Percentiles rank a stretch among this genome's conserved stretches.
These are phyloP conservation scores for Pseudogymnoascus sp. DNA, from an alignment of 2,329 filamentous ascomycete genomes.

Conservation along the genomic window DNA sequence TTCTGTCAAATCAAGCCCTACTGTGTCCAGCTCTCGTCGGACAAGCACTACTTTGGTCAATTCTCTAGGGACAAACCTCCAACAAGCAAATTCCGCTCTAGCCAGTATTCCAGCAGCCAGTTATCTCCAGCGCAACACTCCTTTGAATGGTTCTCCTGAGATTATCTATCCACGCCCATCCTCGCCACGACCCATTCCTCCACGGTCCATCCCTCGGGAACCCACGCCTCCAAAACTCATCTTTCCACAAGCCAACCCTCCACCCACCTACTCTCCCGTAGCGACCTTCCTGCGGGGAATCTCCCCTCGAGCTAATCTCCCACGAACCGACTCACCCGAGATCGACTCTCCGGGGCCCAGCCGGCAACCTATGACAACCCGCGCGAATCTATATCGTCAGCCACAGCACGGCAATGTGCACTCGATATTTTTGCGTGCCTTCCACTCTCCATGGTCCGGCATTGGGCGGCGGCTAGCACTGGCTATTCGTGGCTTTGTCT, in stretches of 20 bases:
- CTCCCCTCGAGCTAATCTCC: background rate
- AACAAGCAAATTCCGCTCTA: background rate
- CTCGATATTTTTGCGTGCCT: conserved; percentile 28
- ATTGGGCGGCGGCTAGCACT: conserved; percentile 25
- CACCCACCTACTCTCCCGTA: background rate
- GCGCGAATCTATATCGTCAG: background rate
- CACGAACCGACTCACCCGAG: no score
- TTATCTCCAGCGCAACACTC: background rate
- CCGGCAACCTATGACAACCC: conserved; percentile 8
- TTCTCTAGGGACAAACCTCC: background rate
- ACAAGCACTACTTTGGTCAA: background rate
- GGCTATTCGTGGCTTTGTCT: conserved; percentile 19
- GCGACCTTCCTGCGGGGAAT: background rate
- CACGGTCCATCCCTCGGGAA: background rate
- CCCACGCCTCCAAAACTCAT: background rate
- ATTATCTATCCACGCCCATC: background rate
- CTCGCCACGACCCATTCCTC: background rate
- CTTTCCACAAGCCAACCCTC: background rate
- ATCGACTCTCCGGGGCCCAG: background rate
- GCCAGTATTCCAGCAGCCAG: background rate
- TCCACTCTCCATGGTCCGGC: conserved; percentile 27
- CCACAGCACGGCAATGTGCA: conserved; percentile 13
- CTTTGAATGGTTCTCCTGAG: background rate
- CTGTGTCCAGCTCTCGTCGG: background rate
- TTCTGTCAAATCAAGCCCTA: background rate